A percentile compares a stretch with the other conserved stretches of the same genome.
Conservation (phyloP, 192 early-diverging fungal genomes). For the Lobosporangium transversale region DNA sequence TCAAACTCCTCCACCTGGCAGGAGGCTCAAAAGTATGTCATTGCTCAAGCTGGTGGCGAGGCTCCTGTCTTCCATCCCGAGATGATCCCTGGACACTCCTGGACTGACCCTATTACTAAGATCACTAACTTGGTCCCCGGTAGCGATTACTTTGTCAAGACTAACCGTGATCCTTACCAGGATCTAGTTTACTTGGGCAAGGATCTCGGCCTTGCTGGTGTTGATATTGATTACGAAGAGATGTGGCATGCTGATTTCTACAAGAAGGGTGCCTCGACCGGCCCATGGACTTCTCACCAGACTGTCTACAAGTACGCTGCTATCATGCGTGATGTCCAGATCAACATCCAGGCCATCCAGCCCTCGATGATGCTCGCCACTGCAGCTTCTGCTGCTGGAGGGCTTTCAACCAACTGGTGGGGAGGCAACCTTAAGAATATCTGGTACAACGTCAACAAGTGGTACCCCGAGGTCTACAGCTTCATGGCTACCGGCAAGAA, state of each 20-base stretch:
- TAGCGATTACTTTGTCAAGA: conserved; percentile 35
- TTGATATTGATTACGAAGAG: conserved; percentile 52
- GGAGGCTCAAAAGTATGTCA: conserved; percentile 27
- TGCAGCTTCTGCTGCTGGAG: conserved; percentile 47
- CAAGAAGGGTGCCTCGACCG: conserved; percentile 26
- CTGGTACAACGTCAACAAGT: conserved; percentile 43
- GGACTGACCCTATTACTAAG: conserved; percentile 44
- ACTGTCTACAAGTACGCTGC: conserved; percentile 49
- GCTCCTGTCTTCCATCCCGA: conserved; percentile 43
- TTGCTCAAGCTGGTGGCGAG: conserved; percentile 23
- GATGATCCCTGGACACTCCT: conserved; percentile 28
- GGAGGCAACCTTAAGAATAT: conserved; percentile 54
- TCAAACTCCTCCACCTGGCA: conserved; percentile 46
- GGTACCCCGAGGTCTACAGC: conserved; percentile 52
- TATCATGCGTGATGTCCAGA: conserved; percentile 43
- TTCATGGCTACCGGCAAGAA: conserved; percentile 28
- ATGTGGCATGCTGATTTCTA: conserved; percentile 52
- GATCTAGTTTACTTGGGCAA: conserved; percentile 49
- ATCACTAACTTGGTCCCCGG: conserved; percentile 37
- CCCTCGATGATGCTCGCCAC: conserved; percentile 31
- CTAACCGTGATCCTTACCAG: conserved; percentile 48
- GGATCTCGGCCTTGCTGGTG: conserved; percentile 50
- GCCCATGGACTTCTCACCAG: conserved; percentile 49
- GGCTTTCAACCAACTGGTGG: conserved; percentile 52
- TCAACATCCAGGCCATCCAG: conserved; percentile 39